Conservation (phyloP, 1,139 yeast genomes). For the Keqinozyma sinolaborantium region DNA sequence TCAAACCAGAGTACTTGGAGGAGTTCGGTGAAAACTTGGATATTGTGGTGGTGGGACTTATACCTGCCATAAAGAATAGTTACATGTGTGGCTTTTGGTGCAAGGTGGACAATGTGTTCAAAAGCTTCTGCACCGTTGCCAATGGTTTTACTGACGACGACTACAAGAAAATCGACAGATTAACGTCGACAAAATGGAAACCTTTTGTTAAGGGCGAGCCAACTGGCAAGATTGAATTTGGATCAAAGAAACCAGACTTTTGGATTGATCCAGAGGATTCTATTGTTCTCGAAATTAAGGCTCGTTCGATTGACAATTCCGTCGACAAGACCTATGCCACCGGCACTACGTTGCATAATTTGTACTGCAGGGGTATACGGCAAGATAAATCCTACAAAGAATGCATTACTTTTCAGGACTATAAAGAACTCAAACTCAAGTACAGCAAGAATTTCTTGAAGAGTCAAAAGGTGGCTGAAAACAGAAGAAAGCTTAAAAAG, state of each 20-base stretch:
- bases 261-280: conserved; percentile 84
- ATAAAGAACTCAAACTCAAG: conserved; percentile 30
- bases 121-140: conserved; percentile 77
- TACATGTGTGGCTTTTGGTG: conserved; percentile 69
- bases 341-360: conserved; percentile 70
- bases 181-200: conserved; percentile 63
- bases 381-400: conserved; percentile 61
- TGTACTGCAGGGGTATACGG: conserved; percentile 67
- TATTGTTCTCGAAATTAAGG: conserved; percentile 80
- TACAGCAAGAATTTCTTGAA: conserved; percentile 21
- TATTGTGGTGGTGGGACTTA: conserved; percentile 72
- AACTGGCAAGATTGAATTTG: conserved; percentile 50
- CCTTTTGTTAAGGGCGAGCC: conserved; percentile 34
- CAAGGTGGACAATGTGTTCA: conserved; percentile 24
- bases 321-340: conserved; percentile 52
- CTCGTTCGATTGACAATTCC: conserved; percentile 63
- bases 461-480: conserved; percentile 25
- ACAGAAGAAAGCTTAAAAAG: conserved; percentile 10
- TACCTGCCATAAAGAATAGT: conserved; percentile 69
- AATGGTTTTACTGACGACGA: conserved; percentile 76
- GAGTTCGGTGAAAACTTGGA: conserved; percentile 88
- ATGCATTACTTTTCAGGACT: conserved; percentile 58
- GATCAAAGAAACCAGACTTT: conserved; percentile 57
- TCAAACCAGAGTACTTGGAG: conserved; percentile 86
- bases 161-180: conserved; percentile 52